Evolutionary conservation across 2,329 filamentous ascomycete species (phyloP), one percentile per base, ranked within the genome.

Genomic region (Hymenoscyphus repandus): DNA sequence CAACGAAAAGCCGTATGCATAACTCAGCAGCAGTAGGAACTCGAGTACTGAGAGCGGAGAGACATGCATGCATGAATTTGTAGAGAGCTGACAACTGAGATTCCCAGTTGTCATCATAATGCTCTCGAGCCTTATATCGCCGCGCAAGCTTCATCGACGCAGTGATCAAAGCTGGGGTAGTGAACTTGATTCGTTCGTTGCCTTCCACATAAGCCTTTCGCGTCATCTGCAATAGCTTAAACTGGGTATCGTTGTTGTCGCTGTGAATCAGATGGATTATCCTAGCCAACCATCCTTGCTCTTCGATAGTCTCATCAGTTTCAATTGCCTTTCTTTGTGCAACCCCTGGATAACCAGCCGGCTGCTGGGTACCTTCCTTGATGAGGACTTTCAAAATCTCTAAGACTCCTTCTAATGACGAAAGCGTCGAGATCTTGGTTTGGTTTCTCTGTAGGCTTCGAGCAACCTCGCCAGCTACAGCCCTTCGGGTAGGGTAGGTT

Each of bases 231-330:
- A 99, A 79, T 41, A 99, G 82, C 72, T 90, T 90, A 72, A 96
- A 93, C 67, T 99, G 93, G 0, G 86, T 95, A 62, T 96, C 90
- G 64, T 97, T 97, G 66, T 95, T 82, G 33, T 88, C 77, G 40
- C 83, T 87, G 51, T 89, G 78, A 47, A 99, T 81, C 50, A 96
- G 75, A 70, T 99, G 93, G 15, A 96, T 83, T 64, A 99, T 85
- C 61, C 93, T 81, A 33, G 93, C 93, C 48, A 99, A 77, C 90
- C 90, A 96, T 46, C 93, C 93, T 74, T 99, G 93, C 71, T 99
- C 93, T 70, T 99, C 92, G 64, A 97, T 83, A 0, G 92, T 97
- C 72, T 99, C 95, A 55, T 99, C 93, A 0, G 93, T 97, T 73
- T 99, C 95, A 42, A 80, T 74, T 17, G 82, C 80, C 55, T 90